A percentile compares a stretch with the other conserved stretches of the same genome.
Evolutionary conservation across 768 basidiomycete species (phyloP).

Genomic region (Rossbeevera mucosa): DNA sequence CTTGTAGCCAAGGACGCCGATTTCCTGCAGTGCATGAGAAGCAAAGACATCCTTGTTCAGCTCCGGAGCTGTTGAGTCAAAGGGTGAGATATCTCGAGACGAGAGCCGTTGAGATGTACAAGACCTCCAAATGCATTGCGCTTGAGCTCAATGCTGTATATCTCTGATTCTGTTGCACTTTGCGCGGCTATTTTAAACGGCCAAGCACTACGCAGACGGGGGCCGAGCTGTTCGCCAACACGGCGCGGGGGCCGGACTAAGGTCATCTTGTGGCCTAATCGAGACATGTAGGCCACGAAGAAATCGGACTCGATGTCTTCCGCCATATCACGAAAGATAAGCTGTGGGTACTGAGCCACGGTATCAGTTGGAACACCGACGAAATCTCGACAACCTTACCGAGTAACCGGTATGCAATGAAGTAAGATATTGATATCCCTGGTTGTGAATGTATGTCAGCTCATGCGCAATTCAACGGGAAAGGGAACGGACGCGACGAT

Average conservation of each 20-base stretch:
- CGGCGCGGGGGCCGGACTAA: conserved; percentile 40
- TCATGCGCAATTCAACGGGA: conserved; percentile 1
- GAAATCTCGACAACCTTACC: conserved; percentile 33
- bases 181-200: conserved; percentile 40
- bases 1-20: conserved; percentile 52
- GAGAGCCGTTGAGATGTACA: not conserved
- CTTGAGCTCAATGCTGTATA: conserved; percentile 55
- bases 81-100: not conserved
- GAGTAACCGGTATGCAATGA: conserved; percentile 52
- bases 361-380: conserved; percentile 7
- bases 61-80: conserved; percentile 31
- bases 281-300: conserved; percentile 63
- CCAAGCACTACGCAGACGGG: conserved; percentile 38
- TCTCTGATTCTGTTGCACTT: conserved; percentile 45
- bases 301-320: conserved; percentile 50
- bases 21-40: conserved; percentile 58
- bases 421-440: conserved; percentile 73
- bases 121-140: conserved; percentile 35
- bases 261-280: conserved; percentile 51
- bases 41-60: conserved; percentile 53
- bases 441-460: conserved; percentile 4
- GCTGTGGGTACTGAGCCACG: conserved; percentile 48
- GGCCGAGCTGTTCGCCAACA: conserved; percentile 35
- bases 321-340: conserved; percentile 58
- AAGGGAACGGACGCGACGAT: conserved; percentile 44